phyloP scores from a whole-genome alignment of 2,329 filamentous ascomycete species.

The Coniella lustricola region DNA sequence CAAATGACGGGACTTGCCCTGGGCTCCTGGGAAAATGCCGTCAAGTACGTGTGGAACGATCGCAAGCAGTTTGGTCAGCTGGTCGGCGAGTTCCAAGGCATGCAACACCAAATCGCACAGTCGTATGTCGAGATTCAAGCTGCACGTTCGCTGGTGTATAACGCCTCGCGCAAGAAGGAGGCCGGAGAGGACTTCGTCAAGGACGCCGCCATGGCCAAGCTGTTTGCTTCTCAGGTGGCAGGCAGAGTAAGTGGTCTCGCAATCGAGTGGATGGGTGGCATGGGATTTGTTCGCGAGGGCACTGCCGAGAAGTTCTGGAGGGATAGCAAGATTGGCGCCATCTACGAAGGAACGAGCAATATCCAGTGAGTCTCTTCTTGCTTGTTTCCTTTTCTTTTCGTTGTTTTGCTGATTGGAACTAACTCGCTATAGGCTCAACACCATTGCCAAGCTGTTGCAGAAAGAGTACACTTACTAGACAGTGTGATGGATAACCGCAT shows the following conservation, averaged over 20 bases:
- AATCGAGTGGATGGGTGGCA: constrained; percentile 98
- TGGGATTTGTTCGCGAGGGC: constrained; percentile 96
- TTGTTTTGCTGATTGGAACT: constrained; percentile 13
- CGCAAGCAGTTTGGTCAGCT: constrained; percentile 92
- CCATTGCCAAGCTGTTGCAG: constrained; percentile 55
- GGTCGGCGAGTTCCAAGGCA: constrained; percentile 95
- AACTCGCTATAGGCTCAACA: constrained; percentile 44
- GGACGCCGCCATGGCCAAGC: constrained; percentile 97
- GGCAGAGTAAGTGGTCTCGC: constrained; percentile 77
- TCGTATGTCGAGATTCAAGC: constrained; percentile 90
- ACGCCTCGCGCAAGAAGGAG: constrained; percentile 96
- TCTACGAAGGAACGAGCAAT: constrained; percentile 88
- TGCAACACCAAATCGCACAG: constrained; percentile 98
- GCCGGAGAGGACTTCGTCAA: constrained; percentile 89
- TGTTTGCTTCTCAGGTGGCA: constrained; percentile 89
- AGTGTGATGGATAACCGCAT: neutral
- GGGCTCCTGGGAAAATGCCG: constrained; percentile 92
- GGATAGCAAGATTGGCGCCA: constrained; percentile 97
- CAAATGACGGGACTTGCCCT: constrained; percentile 98
- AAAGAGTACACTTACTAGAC: constrained; percentile 48
- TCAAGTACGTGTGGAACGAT: constrained; percentile 95
- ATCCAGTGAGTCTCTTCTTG: constrained; percentile 47
- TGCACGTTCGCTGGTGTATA: constrained; percentile 87
- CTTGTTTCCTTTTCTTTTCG: neutral
- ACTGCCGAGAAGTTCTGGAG: constrained; percentile 97